These are phyloP conservation scores for Rubroboletus satanas DNA, from an alignment of 768 basidiomycete genomes.

Conservation along the genomic window DNA sequence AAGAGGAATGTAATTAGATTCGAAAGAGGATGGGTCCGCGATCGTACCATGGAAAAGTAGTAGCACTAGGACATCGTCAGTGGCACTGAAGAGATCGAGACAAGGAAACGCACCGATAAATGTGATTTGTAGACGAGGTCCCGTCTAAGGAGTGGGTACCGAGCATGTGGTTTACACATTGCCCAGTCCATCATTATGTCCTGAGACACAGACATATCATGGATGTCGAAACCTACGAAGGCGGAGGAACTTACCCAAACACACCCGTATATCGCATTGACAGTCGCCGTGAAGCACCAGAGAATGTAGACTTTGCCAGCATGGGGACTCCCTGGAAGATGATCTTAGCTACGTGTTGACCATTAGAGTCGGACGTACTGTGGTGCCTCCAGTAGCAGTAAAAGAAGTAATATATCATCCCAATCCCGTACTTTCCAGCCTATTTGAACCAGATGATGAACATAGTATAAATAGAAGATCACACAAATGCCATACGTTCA, in stretches of 20 bases:
- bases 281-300: conserved; percentile 62
- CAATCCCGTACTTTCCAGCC: conserved; percentile 81
- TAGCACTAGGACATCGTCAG: conserved; percentile 47
- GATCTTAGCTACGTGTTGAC: neutral
- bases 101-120: conserved; percentile 44
- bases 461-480: neutral
- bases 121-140: conserved; percentile 71
- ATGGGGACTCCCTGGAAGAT: conserved; percentile 27
- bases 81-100: neutral
- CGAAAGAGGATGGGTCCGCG: neutral
- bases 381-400: conserved; percentile 79
- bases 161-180: conserved; percentile 54
- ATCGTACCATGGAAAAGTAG: conserved; percentile 70
- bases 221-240: neutral
- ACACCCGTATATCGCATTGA: conserved; percentile 67
- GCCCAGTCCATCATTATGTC: conserved; percentile 94
- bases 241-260: conserved; percentile 64
- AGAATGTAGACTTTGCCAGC: conserved; percentile 54
- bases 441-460: conserved; percentile 27
- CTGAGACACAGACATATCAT: conserved; percentile 35
- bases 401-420: conserved; percentile 59
- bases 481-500: conserved; percentile 62
- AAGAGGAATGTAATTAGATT: neutral
- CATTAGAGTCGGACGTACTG: conserved; percentile 33
- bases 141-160: conserved; percentile 60